Conservation (phyloP, 371 early-diverging fungal species). For the Fennellomyces sp. region DNA sequence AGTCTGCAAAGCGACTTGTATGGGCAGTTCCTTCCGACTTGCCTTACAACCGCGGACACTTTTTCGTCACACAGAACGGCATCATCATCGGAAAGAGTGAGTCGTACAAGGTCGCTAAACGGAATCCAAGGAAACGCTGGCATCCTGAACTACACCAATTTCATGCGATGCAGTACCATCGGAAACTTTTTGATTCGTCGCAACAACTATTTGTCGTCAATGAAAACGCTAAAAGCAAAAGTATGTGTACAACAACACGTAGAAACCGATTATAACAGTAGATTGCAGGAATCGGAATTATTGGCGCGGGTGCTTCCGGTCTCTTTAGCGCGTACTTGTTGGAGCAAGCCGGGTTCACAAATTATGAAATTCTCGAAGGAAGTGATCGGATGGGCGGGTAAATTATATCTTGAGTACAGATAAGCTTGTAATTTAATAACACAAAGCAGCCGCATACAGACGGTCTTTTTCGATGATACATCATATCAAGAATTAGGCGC, state of each 20-base stretch:
- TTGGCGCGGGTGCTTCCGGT: constrained; percentile 40
- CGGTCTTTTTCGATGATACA: constrained; percentile 27
- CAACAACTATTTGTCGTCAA: background rate
- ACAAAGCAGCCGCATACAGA: constrained; percentile 27
- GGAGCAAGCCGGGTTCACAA: constrained; percentile 30
- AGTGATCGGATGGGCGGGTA: constrained; percentile 35
- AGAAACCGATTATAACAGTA: too few relatives aligned
- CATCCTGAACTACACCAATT: background rate
- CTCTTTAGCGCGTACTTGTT: constrained; percentile 31
- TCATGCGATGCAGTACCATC: background rate
- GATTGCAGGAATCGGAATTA: constrained; percentile 38
- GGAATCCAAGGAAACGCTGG: background rate
- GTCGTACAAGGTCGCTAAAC: background rate
- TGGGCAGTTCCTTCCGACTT: background rate
- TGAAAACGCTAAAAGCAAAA: background rate
- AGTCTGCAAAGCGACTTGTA: too few relatives aligned
- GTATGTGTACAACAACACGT: background rate
- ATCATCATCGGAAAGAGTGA: background rate
- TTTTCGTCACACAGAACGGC: background rate
- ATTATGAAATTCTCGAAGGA: constrained; percentile 35
- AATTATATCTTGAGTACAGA: background rate
- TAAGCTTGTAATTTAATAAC: background rate
- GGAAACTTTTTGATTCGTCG: background rate
- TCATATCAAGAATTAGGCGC: constrained; percentile 32
- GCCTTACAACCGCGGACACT: background rate